Evolutionary conservation across 257 asterid species (phyloP).

Genomic region (Linaria vulgaris): DNA sequence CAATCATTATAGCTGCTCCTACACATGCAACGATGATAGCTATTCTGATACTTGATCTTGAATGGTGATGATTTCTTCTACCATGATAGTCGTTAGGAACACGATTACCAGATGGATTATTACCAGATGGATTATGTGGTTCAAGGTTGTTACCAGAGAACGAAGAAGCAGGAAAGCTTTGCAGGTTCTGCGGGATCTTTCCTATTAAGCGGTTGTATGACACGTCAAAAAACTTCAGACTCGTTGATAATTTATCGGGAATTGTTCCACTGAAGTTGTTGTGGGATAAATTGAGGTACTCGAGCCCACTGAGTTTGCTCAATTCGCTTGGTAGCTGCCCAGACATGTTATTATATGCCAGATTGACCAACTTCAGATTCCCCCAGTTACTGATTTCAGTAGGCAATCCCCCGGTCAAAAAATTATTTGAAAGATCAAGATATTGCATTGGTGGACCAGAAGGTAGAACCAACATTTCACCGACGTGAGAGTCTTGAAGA

Average conservation of each 20-base stretch:
- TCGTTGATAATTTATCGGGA: conserved; percentile 58
- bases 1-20: conserved; percentile 77
- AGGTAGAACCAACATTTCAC: conserved; percentile 59
- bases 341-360: conserved; percentile 62
- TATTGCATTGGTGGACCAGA: conserved; percentile 65
- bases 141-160: conserved; percentile 63
- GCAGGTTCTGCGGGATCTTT: conserved; percentile 61
- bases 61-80: conserved; percentile 24
- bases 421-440: conserved; percentile 77
- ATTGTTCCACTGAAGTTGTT: conserved; percentile 67
- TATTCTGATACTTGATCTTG: conserved; percentile 50
- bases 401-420: conserved; percentile 61
- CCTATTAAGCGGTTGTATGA: conserved; percentile 68
- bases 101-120: conserved; percentile 20
- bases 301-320: conserved; percentile 59
- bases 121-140: conserved; percentile 19
- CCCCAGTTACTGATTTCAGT: conserved; percentile 66
- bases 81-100: conserved; percentile 27
- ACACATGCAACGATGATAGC: conserved; percentile 76
- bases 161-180: conserved; percentile 54
- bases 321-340: conserved; percentile 70
- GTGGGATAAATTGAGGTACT: conserved; percentile 65
- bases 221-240: conserved; percentile 56
- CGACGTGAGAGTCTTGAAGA: conserved; percentile 51
- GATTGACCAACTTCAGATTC: conserved; percentile 65